A percentile compares a stretch with the other conserved stretches of the same genome.
These are phyloP conservation scores for Xylaria nigripes DNA, from an alignment of 495 filamentous ascomycete species.

Conservation along the genomic window DNA sequence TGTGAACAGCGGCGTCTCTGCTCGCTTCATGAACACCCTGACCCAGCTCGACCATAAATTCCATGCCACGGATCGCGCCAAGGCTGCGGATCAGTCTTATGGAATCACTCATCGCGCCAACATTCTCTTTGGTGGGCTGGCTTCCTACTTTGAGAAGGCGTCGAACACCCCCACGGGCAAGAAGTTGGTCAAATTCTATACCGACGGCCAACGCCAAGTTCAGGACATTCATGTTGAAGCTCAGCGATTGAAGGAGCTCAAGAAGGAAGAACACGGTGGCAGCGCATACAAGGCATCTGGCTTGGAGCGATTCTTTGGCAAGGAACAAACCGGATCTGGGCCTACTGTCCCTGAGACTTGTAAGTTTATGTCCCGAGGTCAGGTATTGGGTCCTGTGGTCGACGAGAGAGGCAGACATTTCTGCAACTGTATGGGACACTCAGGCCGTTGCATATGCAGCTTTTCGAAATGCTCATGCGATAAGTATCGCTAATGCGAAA, in stretches of 20 bases:
- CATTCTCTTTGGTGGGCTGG: constrained; percentile 56
- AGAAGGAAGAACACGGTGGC: constrained; percentile 56
- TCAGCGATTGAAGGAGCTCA: constrained; percentile 74
- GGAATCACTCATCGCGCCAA: constrained; percentile 59
- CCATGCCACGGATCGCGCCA: constrained; percentile 70
- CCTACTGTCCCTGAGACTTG: constrained; percentile 15
- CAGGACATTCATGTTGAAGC: constrained; percentile 90
- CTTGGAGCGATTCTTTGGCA: constrained; percentile 37
- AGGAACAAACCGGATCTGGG: constrained; percentile 33
- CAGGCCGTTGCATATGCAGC: background rate
- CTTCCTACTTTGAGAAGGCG: constrained; percentile 88
- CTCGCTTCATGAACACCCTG: constrained; percentile 65
- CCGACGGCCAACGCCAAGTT: constrained; percentile 70
- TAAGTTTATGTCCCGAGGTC: constrained; percentile 17
- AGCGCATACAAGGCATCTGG: constrained; percentile 42
- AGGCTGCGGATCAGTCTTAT: constrained; percentile 65
- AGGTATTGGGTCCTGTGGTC: constrained; percentile 2
- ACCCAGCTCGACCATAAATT: constrained; percentile 70
- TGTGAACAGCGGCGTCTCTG: constrained; percentile 51
- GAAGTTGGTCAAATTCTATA: constrained; percentile 80
- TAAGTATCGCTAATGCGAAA: background rate
- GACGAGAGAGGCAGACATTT: background rate
- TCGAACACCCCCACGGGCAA: constrained; percentile 75
- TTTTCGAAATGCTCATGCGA: background rate
- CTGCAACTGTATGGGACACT: background rate